phyloP scores from a whole-genome alignment of 208 protist species.

The Acanthamoeba castellanii region DNA sequence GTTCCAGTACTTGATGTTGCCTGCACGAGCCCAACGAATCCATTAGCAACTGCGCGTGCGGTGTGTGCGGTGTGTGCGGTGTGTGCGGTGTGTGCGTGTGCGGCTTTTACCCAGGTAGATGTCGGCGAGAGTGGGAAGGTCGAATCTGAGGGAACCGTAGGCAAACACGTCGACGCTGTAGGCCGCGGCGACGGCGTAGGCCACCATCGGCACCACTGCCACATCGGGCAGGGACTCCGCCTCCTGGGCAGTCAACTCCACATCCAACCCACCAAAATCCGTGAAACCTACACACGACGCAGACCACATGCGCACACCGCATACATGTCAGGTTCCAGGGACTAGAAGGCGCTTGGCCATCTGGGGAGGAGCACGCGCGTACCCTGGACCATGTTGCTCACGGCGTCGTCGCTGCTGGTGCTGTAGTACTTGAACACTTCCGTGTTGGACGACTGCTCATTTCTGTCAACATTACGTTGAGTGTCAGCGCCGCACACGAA shows the following conservation, averaged over 20 bases:
- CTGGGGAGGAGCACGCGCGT: too few relatives aligned
- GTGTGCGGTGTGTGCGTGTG: too few relatives aligned
- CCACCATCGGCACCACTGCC: slow-evolving; percentile 17
- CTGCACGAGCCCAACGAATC: background rate
- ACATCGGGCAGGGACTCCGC: background rate
- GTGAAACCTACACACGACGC: background rate
- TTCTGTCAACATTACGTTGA: background rate
- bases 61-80: too few relatives aligned
- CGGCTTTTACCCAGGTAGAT: background rate
- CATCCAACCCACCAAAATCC: slow-evolving; percentile 11
- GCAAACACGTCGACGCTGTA: slow-evolving; percentile 47
- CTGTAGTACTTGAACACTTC: slow-evolving; percentile 48
- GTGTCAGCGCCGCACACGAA: background rate
- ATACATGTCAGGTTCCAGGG: too few relatives aligned
- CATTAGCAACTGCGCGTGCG: too few relatives aligned
- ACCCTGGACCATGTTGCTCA: slow-evolving; percentile 16
- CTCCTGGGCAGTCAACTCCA: slow-evolving; percentile 1
- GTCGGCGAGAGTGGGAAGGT: background rate
- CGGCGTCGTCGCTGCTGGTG: background rate
- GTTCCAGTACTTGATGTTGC: slow-evolving; percentile 37
- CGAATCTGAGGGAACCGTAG: background rate
- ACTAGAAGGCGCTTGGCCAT: too few relatives aligned
- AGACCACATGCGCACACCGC: too few relatives aligned
- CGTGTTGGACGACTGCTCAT: background rate
- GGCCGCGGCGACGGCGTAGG: slow-evolving; percentile 5